Evolutionary conservation across 768 basidiomycete species (phyloP).

Genomic region (Cantharellus anzutake): DNA sequence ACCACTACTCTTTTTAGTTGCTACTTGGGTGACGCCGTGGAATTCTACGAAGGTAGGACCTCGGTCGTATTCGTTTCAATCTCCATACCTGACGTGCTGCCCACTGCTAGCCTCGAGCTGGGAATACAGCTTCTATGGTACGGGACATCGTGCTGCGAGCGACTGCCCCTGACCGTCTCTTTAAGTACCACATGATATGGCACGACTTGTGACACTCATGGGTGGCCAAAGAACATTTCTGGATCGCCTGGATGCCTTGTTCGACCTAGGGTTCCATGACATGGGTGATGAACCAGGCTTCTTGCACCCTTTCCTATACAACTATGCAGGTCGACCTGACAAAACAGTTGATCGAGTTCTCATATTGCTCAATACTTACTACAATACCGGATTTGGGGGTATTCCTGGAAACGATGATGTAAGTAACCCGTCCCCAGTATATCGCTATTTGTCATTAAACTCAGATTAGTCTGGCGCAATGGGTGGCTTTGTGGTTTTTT

Average conservation of each 20-base stretch:
- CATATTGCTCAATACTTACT: neutral
- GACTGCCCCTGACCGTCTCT: neutral
- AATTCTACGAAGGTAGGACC: neutral
- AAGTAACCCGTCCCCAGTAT: neutral
- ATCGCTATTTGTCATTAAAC: neutral
- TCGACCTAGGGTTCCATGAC: constrained; percentile 6
- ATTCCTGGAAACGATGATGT: constrained; percentile 11
- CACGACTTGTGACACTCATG: constrained; percentile 39
- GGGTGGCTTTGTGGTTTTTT: constrained; percentile 9
- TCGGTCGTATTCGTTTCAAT: neutral
- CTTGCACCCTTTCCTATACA: constrained; percentile 7
- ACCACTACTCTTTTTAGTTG: neutral
- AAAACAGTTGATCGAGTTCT: constrained; percentile 11
- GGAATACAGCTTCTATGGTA: constrained; percentile 10
- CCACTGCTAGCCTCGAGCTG: constrained; percentile 2
- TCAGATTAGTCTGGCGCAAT: constrained; percentile 4
- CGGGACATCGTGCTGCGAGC: neutral
- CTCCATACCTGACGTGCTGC: neutral
- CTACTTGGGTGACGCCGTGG: neutral
- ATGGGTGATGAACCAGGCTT: constrained; percentile 1
- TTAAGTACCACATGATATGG: constrained; percentile 29
- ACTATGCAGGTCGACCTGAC: constrained; percentile 10
- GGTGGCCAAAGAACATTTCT: constrained; percentile 37
- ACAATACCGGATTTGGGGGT: constrained; percentile 6
- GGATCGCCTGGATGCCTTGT: constrained; percentile 31